These are phyloP conservation scores for Mycena latifolia DNA, from an alignment of 768 basidiomycete genomes.

Conservation along the genomic window DNA sequence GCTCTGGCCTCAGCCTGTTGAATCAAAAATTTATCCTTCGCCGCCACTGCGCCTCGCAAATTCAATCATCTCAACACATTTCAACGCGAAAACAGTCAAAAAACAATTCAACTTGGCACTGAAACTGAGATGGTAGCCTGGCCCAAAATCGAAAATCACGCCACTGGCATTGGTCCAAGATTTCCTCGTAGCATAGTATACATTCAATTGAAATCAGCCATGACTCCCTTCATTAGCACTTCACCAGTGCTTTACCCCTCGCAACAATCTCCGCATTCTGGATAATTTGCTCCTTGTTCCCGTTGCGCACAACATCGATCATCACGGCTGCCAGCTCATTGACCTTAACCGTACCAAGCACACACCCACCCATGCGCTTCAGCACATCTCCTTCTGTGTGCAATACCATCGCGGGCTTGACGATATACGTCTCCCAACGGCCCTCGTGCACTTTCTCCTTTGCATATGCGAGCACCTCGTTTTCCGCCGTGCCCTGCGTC, in stretches of 20 bases:
- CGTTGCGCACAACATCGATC: slow-evolving; percentile 12
- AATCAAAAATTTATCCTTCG: too few relatives aligned
- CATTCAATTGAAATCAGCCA: too few relatives aligned
- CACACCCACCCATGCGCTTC: background rate
- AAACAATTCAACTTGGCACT: too few relatives aligned
- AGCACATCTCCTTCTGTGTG: background rate
- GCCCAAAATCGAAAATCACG: too few relatives aligned
- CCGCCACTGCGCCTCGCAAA: too few relatives aligned
- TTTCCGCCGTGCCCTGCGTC: slow-evolving; percentile 20
- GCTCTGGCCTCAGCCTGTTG: too few relatives aligned
- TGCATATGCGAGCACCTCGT: slow-evolving; percentile 15
- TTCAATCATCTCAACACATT: too few relatives aligned
- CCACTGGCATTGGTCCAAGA: too few relatives aligned
- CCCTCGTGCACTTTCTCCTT: background rate
- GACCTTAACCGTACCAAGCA: slow-evolving; percentile 10
- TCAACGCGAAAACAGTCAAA: too few relatives aligned
- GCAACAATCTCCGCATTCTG: background rate
- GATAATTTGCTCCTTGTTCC: slow-evolving; percentile 1
- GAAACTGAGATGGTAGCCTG: too few relatives aligned
- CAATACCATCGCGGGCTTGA: slow-evolving; percentile 19
- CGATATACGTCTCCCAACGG: slow-evolving; percentile 30
- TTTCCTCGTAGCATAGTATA: too few relatives aligned
- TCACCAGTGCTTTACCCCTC: background rate
- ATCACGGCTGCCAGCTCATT: slow-evolving; percentile 22
- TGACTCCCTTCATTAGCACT: background rate